Conservation (phyloP, 1,284 basidiomycete genomes). For the Irpex sp. region DNA sequence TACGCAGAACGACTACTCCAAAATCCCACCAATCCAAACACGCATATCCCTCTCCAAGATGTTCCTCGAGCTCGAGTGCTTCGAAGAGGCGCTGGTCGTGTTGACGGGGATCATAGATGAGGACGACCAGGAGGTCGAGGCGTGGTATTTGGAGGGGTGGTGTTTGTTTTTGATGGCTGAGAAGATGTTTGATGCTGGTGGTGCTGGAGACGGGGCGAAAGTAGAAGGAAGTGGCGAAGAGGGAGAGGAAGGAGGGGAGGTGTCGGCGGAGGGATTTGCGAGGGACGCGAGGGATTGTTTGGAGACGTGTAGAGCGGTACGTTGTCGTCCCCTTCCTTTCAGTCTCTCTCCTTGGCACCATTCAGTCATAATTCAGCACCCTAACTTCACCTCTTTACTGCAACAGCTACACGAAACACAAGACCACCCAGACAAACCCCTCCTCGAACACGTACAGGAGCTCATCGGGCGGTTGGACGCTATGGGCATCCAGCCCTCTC, state of each 20-base stretch:
- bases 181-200: slow-evolving; percentile 22
- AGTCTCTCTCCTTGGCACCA: too few relatives aligned
- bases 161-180: slow-evolving; percentile 82
- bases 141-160: slow-evolving; percentile 96
- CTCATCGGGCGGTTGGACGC: slow-evolving; percentile 68
- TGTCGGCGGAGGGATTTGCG: slow-evolving; percentile 78
- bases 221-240: slow-evolving; percentile 29
- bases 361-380: too few relatives aligned
- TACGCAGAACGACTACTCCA: slow-evolving; percentile 52
- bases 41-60: slow-evolving; percentile 79
- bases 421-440: slow-evolving; percentile 73
- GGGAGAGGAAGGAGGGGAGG: slow-evolving; percentile 54
- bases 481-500: slow-evolving; percentile 65
- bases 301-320: slow-evolving; percentile 76
- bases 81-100: slow-evolving; percentile 70
- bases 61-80: slow-evolving; percentile 77
- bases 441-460: slow-evolving; percentile 76
- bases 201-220: background rate
- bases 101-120: slow-evolving; percentile 78
- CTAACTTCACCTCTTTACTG: slow-evolving; percentile 13
- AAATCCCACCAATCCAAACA: slow-evolving; percentile 72
- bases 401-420: slow-evolving; percentile 74
- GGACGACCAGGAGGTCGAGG: slow-evolving; percentile 88
- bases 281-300: slow-evolving; percentile 79
- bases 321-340: too few relatives aligned